phyloP scores from a whole-genome alignment of 441 rosid species.

The Adansonia rubrostipa region DNA sequence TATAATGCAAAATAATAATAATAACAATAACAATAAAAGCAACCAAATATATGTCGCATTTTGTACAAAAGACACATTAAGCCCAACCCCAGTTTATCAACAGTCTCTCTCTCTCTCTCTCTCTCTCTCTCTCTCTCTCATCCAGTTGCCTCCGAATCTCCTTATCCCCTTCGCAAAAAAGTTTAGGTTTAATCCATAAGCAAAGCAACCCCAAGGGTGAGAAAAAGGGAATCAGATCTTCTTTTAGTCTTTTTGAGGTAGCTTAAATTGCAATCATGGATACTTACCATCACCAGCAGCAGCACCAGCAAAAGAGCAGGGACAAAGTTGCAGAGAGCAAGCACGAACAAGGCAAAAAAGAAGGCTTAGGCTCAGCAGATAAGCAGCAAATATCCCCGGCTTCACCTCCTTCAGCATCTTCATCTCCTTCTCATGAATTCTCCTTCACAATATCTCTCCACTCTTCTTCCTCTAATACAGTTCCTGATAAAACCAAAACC shows the following conservation, averaged over 20 bases:
- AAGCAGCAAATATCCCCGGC: conserved; percentile 36
- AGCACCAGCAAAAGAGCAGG: conserved; percentile 29
- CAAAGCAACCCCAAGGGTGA: conserved; percentile 30
- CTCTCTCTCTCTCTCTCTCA: background rate
- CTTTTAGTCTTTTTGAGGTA: background rate
- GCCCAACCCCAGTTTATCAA: background rate
- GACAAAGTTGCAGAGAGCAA: background rate
- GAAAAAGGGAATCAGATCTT: conserved; percentile 31
- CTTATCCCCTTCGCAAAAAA: conserved; percentile 1
- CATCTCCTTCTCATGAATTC: conserved; percentile 92
- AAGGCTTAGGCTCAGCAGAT: conserved; percentile 19
- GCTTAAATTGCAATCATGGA: conserved; percentile 51
- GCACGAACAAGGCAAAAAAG: conserved; percentile 23
- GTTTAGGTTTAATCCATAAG: background rate
- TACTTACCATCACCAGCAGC: conserved; percentile 26
- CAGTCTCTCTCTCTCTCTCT: no score
- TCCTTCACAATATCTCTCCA: conserved; percentile 84
- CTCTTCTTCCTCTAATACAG: conserved; percentile 44
- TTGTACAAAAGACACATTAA: background rate
- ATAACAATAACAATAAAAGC: background rate
- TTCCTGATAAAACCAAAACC: conserved; percentile 36
- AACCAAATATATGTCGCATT: conserved; percentile 28
- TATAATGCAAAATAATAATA: conserved; percentile 20
- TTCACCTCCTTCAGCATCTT: conserved; percentile 64
- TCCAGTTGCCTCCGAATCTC: conserved; percentile 32